phyloP scores from a whole-genome alignment of 1,284 basidiomycete species.

The Phylloboletellus chloephorus region DNA sequence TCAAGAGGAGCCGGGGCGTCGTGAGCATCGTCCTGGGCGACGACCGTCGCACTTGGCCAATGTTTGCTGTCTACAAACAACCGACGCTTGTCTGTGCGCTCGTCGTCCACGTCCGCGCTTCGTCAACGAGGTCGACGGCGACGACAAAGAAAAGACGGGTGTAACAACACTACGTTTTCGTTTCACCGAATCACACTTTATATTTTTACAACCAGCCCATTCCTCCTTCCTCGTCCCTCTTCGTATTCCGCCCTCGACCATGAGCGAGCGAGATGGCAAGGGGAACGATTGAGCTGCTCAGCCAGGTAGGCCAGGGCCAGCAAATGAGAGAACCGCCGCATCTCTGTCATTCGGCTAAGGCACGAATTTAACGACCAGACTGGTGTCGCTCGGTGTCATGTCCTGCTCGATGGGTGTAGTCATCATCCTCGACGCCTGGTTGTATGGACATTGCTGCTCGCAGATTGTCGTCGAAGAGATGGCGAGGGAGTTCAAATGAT shows the following conservation, averaged over 20 bases:
- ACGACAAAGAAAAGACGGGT: conserved; percentile 8
- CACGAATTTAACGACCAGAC: conserved; percentile 85
- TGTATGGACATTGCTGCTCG: conserved; percentile 40
- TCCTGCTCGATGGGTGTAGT: conserved; percentile 59
- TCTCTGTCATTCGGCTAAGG: conserved; percentile 73
- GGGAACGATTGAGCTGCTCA: conserved; percentile 53
- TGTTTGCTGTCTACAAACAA: conserved; percentile 28
- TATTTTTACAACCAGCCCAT: conserved; percentile 54
- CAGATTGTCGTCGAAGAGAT: conserved; percentile 2
- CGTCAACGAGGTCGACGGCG: conserved; percentile 9
- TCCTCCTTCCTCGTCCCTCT: conserved; percentile 51
- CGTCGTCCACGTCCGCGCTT: conserved; percentile 10
- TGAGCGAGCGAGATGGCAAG: conserved; percentile 56
- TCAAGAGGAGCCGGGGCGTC: conserved; percentile 30
- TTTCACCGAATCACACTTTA: conserved; percentile 16
- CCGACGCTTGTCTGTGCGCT: conserved; percentile 19
- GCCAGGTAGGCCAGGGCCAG: not conserved
- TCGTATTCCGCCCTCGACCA: conserved; percentile 51
- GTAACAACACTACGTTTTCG: not conserved
- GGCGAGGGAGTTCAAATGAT: too few species aligned
- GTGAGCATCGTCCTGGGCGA: conserved; percentile 28
- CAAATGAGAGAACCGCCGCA: conserved; percentile 29
- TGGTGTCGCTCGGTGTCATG: conserved; percentile 69
- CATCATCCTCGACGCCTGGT: conserved; percentile 67
- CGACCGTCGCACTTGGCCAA: conserved; percentile 16